Evolutionary conservation across 2,329 filamentous ascomycete species (phyloP), one percentile per base, ranked within the genome.

Genomic region (Sphaerostilbella broomeana): DNA sequence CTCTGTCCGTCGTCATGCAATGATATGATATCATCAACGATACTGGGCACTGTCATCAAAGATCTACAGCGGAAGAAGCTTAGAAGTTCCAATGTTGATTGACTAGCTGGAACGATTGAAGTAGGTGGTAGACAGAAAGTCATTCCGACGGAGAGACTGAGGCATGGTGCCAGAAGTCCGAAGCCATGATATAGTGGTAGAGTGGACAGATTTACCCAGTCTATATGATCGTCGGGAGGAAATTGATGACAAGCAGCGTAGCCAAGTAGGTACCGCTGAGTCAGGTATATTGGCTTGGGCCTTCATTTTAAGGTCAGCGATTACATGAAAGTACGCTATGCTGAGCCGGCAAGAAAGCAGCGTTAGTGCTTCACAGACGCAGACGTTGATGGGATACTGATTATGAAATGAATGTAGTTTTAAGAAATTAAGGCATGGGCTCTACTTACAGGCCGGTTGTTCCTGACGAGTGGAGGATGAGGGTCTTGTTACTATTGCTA

Each of bases 151-250:
- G 52, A 50, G 28, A 58, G 44, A 21, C 49, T 50, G 13, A 61
- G 52, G n/a, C 51, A 51, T 5, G 57, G 57, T 1, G 57, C 53
- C 5, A 60, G 33, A 7, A 59, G 46, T 1, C 58, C 58, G 30
- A 61, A 60, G 4, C 57, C 57, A 37, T 62, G 59, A 39, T 57
- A 63, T 0, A 63, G 39, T 1, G 60, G 59, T 2, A 62, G 43
- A 5, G 56, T 62, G 2, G 59, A 61, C 1, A 61, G 42, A 28
- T 57, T 60, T 7, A 49, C 32, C 13, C 51, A 50, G 26, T 47
- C 43, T 3, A 43, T 41, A n/a, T 43, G 39, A 5, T 49, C 40
- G 15, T 53, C 47, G 2, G 25, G 35, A 6, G 44, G 35, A 17
- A 60, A 57, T 10, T 47, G 32, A 35, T 57, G 53, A 33, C 55